Percentiles rank a stretch among this genome's conserved stretches.
Evolutionary conservation across 2,329 filamentous ascomycete genomes (phyloP).

Genomic region (Aspergillus tamarii): DNA sequence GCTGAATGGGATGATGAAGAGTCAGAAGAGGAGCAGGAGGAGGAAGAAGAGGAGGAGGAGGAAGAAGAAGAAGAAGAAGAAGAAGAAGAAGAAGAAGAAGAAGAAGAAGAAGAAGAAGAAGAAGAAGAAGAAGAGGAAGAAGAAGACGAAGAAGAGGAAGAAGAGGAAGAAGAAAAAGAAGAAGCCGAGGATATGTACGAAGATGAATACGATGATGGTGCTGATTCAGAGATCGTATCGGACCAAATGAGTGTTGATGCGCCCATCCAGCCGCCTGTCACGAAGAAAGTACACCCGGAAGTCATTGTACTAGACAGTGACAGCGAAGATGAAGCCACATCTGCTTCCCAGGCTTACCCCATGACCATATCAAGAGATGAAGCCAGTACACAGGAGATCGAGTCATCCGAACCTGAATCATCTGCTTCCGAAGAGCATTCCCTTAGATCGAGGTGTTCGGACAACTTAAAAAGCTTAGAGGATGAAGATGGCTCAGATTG

Average conservation of each 20-base stretch:
- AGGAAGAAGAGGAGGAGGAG: not conserved
- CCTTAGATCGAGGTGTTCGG: not conserved
- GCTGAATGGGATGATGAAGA: conserved; percentile 20
- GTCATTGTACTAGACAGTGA: conserved; percentile 48
- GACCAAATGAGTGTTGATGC: conserved; percentile 11
- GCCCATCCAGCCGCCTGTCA: conserved; percentile 5
- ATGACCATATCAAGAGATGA: not conserved
- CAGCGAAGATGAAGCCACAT: conserved; percentile 41
- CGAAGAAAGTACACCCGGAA: conserved; percentile 31
- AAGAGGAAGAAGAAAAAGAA: not conserved
- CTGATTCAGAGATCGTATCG: conserved; percentile 25
- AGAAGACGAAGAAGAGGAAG: conserved; percentile 13
- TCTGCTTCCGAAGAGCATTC: conserved; percentile 1
- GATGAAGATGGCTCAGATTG: conserved; percentile 1
- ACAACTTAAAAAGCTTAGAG: not conserved
- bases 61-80: conserved; percentile 12
- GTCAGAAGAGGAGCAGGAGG: conserved; percentile 5
- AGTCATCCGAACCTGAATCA: conserved; percentile 9
- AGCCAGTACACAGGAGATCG: not conserved
- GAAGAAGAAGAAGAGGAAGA: conserved; percentile 14
- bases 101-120: conserved; percentile 8
- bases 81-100: not conserved
- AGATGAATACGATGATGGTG: conserved; percentile 20
- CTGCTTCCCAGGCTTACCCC: conserved; percentile 3
- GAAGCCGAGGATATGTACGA: conserved; percentile 10